Evolutionary conservation across 2,329 filamentous ascomycete species (phyloP).

Genomic region (Fusarium protoensiforme): DNA sequence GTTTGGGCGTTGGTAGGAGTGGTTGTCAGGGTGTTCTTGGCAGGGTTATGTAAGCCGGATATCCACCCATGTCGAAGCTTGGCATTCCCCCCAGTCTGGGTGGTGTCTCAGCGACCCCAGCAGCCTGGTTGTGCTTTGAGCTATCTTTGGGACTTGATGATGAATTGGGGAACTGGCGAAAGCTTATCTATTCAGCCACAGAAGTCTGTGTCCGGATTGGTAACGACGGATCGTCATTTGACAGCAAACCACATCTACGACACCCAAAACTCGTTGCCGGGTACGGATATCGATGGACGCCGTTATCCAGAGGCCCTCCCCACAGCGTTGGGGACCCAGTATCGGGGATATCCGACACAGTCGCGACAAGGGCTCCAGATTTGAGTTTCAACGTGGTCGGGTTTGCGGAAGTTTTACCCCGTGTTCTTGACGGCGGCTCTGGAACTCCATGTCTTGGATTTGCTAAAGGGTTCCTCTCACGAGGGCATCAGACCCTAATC

Average conservation of each 20-base stretch:
- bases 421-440: neutral
- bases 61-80: neutral
- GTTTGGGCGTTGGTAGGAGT: neutral
- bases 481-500: neutral
- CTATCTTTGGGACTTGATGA: neutral
- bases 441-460: neutral
- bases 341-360: neutral
- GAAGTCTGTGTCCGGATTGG: neutral
- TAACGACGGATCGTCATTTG: neutral
- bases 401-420: neutral
- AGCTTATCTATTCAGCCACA: neutral
- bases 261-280: neutral
- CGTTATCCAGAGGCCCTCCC: neutral
- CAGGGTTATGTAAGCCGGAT: neutral
- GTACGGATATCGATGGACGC: neutral
- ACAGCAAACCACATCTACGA: neutral
- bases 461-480: neutral
- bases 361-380: neutral
- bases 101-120: neutral
- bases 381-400: neutral
- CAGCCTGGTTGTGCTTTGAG: neutral
- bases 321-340: neutral
- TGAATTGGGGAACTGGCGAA: neutral
- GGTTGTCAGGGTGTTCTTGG: constrained; percentile 2
- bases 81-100: neutral